These are phyloP conservation scores for Lepidium aucheri DNA, from an alignment of 345 rosid species.

Conservation along the genomic window DNA sequence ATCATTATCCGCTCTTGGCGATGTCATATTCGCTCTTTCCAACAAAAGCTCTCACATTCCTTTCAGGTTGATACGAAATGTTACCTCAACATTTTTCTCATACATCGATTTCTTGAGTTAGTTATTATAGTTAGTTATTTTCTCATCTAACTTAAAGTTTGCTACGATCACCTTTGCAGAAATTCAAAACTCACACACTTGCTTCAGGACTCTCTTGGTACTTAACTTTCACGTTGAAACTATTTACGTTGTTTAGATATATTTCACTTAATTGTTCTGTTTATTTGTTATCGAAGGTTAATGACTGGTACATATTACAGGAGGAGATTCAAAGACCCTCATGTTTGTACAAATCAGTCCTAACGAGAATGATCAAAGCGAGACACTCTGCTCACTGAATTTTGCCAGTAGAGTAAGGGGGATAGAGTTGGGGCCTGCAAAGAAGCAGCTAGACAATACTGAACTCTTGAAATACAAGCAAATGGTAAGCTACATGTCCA, in stretches of 20 bases:
- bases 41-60: conserved; percentile 88
- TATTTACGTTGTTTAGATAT: not conserved
- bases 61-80: conserved; percentile 70
- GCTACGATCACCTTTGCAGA: conserved; percentile 37
- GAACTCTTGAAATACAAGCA: conserved; percentile 82
- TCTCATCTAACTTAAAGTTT: not conserved
- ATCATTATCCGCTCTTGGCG: conserved; percentile 97
- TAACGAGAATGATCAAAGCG: conserved; percentile 66
- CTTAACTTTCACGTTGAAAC: not conserved
- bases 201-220: conserved; percentile 97
- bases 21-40: conserved; percentile 92
- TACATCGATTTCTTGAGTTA: not conserved
- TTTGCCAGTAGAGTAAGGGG: conserved; percentile 96
- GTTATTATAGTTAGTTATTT: not conserved
- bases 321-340: conserved; percentile 94
- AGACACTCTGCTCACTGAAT: conserved; percentile 86
- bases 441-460: conserved; percentile 68
- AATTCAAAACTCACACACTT: conserved; percentile 96
- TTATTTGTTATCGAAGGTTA: not conserved
- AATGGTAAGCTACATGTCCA: conserved; percentile 41
- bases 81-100: no score
- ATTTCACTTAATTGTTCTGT: not conserved
- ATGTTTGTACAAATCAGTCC: conserved; percentile 99
- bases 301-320: conserved; percentile 33
- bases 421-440: conserved; percentile 90